Evolutionary conservation across 2,329 filamentous ascomycete genomes (phyloP), one percentile per base, ranked within the genome.

Genomic region (Paramyrothecium sp.): DNA sequence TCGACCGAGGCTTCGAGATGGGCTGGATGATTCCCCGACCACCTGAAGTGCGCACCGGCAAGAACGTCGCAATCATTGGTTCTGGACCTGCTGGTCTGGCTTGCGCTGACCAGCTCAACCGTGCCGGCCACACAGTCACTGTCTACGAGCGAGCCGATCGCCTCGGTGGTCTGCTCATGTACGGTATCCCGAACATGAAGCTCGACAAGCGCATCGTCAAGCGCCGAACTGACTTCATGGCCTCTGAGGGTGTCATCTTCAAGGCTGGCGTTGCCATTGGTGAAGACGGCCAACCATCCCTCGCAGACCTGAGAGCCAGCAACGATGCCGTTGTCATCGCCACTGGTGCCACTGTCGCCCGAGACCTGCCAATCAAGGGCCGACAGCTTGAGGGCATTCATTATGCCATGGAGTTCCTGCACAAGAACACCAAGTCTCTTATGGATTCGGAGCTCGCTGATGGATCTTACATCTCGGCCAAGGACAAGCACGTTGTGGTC

Each of bases 131-230:
- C 78, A 78, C 72, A 4, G 92, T 97, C 55, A 97, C 92, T 13
- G 86, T 98, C 19, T 97, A 95, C 70, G 94, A 98, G 82, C 91
- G 94, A 63, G 87, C 92, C 59, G 94, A 98, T 71, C 91, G 94
- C 63, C 80, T 89, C 57, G 94, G 94, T 77, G 94, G 94, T 74
- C 82, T 98, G 56, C 85, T 98, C 69, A 97, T 97, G 94, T 97
- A 98, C 71, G 94, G 94, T 65, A 98, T 98, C 65, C 94, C 94
- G 64, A 98, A 98, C 82, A 98, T 98, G 94, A 98, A 98, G 82
- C 89, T 98, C 47, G 94, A 98, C 80, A 98, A 98, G 84, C 92
- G 92, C 71, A 88, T 97, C 62, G 94, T 98, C 59, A 94, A 97
- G 82, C 90, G 94, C 54, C 90, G 94, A 73, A 92, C 95, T 52